Conservation (phyloP, 257 asterid species). For the Thymus quinquecostatus region DNA sequence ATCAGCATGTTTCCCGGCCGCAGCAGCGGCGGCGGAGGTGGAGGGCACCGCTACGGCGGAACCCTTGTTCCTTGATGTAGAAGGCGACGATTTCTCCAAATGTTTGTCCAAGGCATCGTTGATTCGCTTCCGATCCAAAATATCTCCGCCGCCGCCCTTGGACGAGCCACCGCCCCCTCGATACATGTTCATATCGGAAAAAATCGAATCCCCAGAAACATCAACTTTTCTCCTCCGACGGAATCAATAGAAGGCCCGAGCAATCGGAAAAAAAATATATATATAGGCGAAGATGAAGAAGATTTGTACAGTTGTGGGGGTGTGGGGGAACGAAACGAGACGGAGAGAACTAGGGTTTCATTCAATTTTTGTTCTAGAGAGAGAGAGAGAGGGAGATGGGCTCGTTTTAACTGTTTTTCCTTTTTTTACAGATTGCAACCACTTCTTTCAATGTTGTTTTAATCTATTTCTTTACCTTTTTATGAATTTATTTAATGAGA, state of each 20-base stretch:
- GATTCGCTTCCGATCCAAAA: conserved; percentile 95
- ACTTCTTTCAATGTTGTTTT: background rate
- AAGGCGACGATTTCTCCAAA: conserved; percentile 87
- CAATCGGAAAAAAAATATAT: conserved; percentile 12
- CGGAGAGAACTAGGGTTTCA: conserved; percentile 51
- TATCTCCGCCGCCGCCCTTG: conserved; percentile 79
- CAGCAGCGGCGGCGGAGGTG: conserved; percentile 56
- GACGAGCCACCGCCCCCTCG: conserved; percentile 77
- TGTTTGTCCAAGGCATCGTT: conserved; percentile 94
- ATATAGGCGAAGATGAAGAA: background rate
- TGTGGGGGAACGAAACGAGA: conserved; percentile 14
- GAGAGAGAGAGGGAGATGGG: conserved; percentile 19
- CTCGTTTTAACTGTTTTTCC: conserved; percentile 21
- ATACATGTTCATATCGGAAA: conserved; percentile 54
- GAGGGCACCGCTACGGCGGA: conserved; percentile 59
- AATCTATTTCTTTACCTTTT: background rate
- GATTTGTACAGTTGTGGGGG: conserved; percentile 31
- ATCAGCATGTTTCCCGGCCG: conserved; percentile 59
- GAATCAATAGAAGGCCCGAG: background rate
- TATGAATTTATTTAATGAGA: background rate
- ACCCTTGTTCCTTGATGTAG: conserved; percentile 78
- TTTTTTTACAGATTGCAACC: background rate
- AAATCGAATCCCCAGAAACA: conserved; percentile 24
- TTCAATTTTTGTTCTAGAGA: conserved; percentile 21
- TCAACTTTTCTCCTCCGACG: conserved; percentile 1